Conservation (phyloP, 2,329 filamentous ascomycete genomes). For the Colletotrichum chrysophilum region DNA sequence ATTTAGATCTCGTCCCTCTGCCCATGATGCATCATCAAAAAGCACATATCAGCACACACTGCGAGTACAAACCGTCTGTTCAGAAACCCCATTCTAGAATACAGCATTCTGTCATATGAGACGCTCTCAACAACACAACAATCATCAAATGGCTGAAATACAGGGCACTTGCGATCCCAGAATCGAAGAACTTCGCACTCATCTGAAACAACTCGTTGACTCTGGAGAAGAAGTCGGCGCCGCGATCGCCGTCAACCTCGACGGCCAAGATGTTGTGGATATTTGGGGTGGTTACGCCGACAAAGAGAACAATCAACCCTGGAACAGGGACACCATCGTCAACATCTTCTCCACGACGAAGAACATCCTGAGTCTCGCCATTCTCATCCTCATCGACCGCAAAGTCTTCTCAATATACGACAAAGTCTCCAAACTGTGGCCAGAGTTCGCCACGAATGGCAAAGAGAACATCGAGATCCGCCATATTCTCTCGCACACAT, state of each 20-base stretch:
- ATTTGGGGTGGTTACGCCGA: slow-evolving; percentile 48
- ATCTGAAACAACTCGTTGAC: slow-evolving; percentile 37
- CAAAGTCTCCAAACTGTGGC: slow-evolving; percentile 47
- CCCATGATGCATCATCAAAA: background rate
- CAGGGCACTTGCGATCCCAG: slow-evolving; percentile 33
- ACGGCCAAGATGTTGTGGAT: slow-evolving; percentile 45
- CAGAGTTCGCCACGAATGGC: slow-evolving; percentile 46
- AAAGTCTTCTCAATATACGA: slow-evolving; percentile 39
- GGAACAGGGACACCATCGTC: slow-evolving; percentile 42
- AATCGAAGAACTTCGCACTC: slow-evolving; percentile 38
- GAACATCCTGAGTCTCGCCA: slow-evolving; percentile 37
- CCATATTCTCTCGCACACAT: slow-evolving; percentile 45
- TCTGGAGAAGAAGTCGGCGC: slow-evolving; percentile 47
- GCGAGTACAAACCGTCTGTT: background rate
- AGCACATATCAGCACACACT: background rate
- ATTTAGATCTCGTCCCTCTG: background rate
- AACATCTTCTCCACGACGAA: slow-evolving; percentile 47
- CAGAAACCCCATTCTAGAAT: background rate
- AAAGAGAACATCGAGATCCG: slow-evolving; percentile 43
- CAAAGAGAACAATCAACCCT: slow-evolving; percentile 30
- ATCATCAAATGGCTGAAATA: slow-evolving; percentile 24
- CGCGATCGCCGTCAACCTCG: slow-evolving; percentile 43
- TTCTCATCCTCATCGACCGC: slow-evolving; percentile 42
- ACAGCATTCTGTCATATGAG: too few species aligned
- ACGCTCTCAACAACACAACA: background rate